Percentiles rank a stretch among this genome's conserved stretches.
phyloP scores from a whole-genome alignment of 441 rosid genomes.

The Eruca vesicaria region DNA sequence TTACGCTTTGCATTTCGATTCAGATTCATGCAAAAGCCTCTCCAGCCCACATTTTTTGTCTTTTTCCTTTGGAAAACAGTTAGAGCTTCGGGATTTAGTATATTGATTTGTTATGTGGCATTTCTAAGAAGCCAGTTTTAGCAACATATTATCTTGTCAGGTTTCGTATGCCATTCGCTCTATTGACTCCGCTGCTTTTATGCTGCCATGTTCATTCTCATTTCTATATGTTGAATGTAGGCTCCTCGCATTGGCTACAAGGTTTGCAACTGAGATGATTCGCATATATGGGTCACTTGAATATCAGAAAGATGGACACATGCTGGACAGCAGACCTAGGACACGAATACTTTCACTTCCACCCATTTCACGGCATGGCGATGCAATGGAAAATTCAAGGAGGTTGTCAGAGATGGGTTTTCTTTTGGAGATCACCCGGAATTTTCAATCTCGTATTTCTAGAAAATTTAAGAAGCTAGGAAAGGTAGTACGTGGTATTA shows the following conservation, averaged over 20 bases:
- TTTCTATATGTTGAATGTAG: conserved; percentile 48
- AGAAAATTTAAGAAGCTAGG: conserved; percentile 73
- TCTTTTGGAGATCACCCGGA: conserved; percentile 83
- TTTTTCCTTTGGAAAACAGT: conserved; percentile 1
- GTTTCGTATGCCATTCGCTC: conserved; percentile 8
- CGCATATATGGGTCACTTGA: conserved; percentile 66
- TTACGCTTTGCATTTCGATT: conserved; percentile 5
- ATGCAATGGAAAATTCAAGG: conserved; percentile 46
- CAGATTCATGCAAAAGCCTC: conserved; percentile 14
- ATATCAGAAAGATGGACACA: conserved; percentile 54
- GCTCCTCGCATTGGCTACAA: conserved; percentile 80
- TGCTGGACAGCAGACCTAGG: conserved; percentile 41
- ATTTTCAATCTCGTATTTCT: conserved; percentile 68
- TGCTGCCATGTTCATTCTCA: conserved; percentile 14
- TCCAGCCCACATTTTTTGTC: neutral
- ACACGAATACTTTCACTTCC: conserved; percentile 55
- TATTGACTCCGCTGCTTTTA: conserved; percentile 23
- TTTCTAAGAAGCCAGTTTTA: conserved; percentile 20
- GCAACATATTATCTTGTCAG: conserved; percentile 9
- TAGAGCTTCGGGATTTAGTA: conserved; percentile 12
- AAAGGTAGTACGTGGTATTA: conserved; percentile 42
- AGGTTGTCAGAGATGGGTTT: conserved; percentile 82
- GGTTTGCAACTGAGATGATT: conserved; percentile 88
- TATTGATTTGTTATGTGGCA: conserved; percentile 17
- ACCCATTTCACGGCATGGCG: conserved; percentile 43